Evolutionary conservation across 2,329 filamentous ascomycete genomes (phyloP), one percentile per base, ranked within the genome.

Genomic region (Diplodia scrobiculata): DNA sequence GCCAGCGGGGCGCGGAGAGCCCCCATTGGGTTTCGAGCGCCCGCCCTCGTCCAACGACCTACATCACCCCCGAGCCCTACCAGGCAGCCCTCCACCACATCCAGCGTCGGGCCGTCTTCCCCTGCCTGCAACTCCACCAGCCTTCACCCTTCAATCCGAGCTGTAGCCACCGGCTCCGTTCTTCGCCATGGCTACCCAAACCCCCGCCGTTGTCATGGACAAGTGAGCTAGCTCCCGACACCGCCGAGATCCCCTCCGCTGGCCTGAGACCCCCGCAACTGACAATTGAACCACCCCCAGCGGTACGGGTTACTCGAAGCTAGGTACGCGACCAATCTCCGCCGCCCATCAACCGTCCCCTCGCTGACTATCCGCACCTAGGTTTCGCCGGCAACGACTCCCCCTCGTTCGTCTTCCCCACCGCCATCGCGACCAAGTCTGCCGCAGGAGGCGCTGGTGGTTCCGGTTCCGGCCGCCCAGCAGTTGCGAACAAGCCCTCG

Each of bases 191-290:
- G 94, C 95, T 78, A 90, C 91, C 83, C 94, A 98, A 88, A 98
- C 95, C 79, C 95, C 95, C 75, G 95, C 95, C 91, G 95, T 99
- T 97, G 95, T 99, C 92, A 99, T 99, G 94, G 95, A 99, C 95
- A 99, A 99, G 95, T 97, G 58, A 58, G 55, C 55, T 54, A 55
- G 60, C 60, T 63, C 60, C 60, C 60, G 60, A 62, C 58, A 62
- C 64, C 47, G 52, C 64, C 64, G 64, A 66, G 64, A 59, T 36
- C 64, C 54, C 47, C 58, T 54, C 48, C 52, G 55, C 65, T 62
- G 55, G 55, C 65, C 55, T 59, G 48, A 41, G 45, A 53, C 25
- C 48, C 19, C 52, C 64, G 55, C 60, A 58, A 25, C 77, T 74
- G 72, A 80, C 82, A 75, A 84, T 76, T 71, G 66, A 52, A 71